Conservation (phyloP, 495 filamentous ascomycete species). For the Gamarada debralockiae region DNA sequence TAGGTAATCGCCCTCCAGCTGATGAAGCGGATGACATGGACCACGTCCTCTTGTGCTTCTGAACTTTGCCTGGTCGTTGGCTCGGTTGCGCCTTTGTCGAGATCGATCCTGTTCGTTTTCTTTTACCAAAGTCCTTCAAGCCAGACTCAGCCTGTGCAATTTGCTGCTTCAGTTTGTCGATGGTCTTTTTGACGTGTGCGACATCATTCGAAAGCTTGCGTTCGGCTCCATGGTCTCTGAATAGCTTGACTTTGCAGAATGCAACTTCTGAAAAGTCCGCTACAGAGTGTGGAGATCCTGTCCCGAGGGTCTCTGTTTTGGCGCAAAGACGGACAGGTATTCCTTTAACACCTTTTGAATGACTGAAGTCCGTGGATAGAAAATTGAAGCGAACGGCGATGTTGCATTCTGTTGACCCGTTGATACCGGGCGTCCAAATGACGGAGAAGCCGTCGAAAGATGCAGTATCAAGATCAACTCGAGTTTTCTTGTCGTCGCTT, state of each 20-base stretch:
- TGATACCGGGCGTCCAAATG: conserved; percentile 70
- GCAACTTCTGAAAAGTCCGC: conserved; percentile 61
- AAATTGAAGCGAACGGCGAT: conserved; percentile 96
- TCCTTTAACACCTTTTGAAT: conserved; percentile 96
- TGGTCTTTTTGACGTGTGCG: conserved; percentile 88
- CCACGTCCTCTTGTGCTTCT: conserved; percentile 92
- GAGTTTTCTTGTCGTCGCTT: conserved; percentile 66
- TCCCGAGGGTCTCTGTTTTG: conserved; percentile 67
- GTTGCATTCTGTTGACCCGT: conserved; percentile 63
- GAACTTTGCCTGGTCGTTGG: conserved; percentile 67
- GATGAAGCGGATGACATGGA: conserved; percentile 89
- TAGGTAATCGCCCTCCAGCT: conserved; percentile 53
- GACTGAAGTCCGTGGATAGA: conserved; percentile 95
- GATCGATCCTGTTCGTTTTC: conserved; percentile 66
- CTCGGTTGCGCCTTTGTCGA: conserved; percentile 41
- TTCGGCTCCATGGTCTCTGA: conserved; percentile 94
- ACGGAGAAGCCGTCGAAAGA: conserved; percentile 93
- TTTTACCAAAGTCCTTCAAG: conserved; percentile 82
- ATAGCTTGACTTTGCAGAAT: conserved; percentile 95
- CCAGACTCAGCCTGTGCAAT: conserved; percentile 85
- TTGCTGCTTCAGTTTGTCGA: conserved; percentile 91
- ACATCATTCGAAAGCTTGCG: conserved; percentile 92
- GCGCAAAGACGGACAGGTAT: conserved; percentile 89
- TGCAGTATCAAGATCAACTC: conserved; percentile 72
- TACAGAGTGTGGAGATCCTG: conserved; percentile 38